These are phyloP conservation scores for Arthrobotrys pseudoclavata DNA, from an alignment of 2,329 filamentous ascomycete species.

Conservation along the genomic window DNA sequence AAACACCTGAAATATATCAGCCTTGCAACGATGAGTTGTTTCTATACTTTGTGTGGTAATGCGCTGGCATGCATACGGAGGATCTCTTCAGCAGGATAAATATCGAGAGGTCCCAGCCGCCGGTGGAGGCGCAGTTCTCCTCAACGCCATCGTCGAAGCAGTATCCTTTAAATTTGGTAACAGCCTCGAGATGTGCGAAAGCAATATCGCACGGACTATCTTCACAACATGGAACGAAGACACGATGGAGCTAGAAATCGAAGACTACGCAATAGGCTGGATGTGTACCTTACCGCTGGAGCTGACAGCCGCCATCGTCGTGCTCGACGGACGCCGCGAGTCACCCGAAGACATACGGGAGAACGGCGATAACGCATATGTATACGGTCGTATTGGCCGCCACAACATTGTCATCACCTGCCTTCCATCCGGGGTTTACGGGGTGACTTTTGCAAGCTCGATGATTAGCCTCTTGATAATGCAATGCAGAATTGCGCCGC, in stretches of 20 bases:
- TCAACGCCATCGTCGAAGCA: no score
- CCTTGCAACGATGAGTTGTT: neutral
- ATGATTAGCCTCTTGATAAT: no score
- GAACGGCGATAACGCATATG: constrained; percentile 19
- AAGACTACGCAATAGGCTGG: constrained; percentile 25
- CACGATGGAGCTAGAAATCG: neutral
- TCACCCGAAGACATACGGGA: neutral
- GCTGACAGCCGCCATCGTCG: constrained; percentile 6
- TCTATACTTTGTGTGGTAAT: neutral
- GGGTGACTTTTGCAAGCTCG: constrained; percentile 14
- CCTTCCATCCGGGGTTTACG: constrained; percentile 28
- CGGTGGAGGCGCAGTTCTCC: no score
- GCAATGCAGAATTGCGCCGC: no score
- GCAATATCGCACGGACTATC: no score
- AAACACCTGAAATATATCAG: neutral
- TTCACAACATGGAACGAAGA: neutral
- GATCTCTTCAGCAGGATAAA: neutral
- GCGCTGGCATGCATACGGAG: neutral
- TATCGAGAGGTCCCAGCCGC: no score
- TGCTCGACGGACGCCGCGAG: constrained; percentile 14
- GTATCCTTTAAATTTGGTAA: no score
- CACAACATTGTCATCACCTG: constrained; percentile 23
- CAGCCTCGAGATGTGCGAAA: no score
- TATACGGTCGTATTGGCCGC: neutral
- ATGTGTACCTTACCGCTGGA: constrained; percentile 17